Base-by-base conservation (phyloP, 169 alveolate genomes). In the Eimeria tenella region DNA sequence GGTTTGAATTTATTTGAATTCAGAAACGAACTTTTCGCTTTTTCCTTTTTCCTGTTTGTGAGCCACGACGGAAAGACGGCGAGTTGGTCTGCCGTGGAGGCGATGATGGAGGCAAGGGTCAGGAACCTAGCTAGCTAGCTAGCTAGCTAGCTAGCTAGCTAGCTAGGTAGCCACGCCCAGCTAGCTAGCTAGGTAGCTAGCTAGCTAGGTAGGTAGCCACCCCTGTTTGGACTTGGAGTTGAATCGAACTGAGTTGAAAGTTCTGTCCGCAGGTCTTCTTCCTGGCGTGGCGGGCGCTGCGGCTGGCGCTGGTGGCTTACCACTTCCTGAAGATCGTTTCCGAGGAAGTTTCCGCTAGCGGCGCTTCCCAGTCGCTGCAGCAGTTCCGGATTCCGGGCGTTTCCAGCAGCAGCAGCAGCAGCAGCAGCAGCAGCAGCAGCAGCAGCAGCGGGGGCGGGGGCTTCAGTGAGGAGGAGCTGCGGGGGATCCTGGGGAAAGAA, bases 21-120 rank as follows among this genome's bases (percentile, higher is more conserved):
- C 8, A 58, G 65, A 11, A 68, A 96, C 77, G 77, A 68, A 68
- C 77, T 68, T 21, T 68, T 68, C 25, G 77, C 77, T n/a, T 68
- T 68, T 21, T n/a, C 77, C 77, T 68, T 4, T 31, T 68, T 68
- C 77, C 77, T 68, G 4, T 68, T n/a, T 21, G n/a, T 15, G 50
- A 68, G 77, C 77, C 77, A 68, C 10, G 77, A 68, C 13, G 77
- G 77, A 31, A n/a, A 68, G 77, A 68, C 77, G 49, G 77, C n/a
- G 13, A 68, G 49, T 19, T 68, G 77, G 77, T 31, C 77, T 17
- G 77, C 8, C 10, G 42, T 68, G 21, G 77, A 68, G 42, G 77
- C 77, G 10, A 68, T 68, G 77, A 21, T 31, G 11, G 77, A 68
- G n/a, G 10, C 77, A 15, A 68, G n/a, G 77, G 77, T 68, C 49